These are phyloP conservation scores for Verbena officinalis DNA, from an alignment of 257 asterid species.

Conservation along the genomic window DNA sequence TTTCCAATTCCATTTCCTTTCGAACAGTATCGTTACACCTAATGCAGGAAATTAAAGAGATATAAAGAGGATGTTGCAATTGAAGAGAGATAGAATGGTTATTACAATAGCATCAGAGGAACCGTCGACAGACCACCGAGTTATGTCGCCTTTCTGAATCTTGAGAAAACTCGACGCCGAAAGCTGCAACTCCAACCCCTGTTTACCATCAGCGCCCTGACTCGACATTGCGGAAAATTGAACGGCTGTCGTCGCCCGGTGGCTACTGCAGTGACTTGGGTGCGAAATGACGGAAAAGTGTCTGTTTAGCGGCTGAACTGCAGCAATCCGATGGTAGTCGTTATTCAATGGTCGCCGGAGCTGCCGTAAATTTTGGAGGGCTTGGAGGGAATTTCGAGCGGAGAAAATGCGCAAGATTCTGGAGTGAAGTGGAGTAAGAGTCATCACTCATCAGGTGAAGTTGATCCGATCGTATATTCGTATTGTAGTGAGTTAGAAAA, in stretches of 20 bases:
- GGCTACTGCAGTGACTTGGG: constrained; percentile 22
- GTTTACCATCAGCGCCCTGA: constrained; percentile 35
- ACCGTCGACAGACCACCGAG: constrained; percentile 83
- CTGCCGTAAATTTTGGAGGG: constrained; percentile 27
- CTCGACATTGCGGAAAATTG: constrained; percentile 60
- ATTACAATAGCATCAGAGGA: constrained; percentile 91
- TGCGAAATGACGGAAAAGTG: constrained; percentile 37
- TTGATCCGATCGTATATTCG: too few species aligned
- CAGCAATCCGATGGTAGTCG: constrained; percentile 14
- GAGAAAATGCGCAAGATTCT: constrained; percentile 31
- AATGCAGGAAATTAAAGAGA: neutral
- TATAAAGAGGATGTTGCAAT: neutral
- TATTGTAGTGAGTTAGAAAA: too few species aligned
- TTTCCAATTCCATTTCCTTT: neutral
- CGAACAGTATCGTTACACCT: neutral
- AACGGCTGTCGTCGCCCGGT: constrained; percentile 29
- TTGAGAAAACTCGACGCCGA: constrained; percentile 58
- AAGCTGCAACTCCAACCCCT: constrained; percentile 45
- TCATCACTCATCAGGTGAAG: constrained; percentile 20
- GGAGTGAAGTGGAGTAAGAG: constrained; percentile 21
- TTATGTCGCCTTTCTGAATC: constrained; percentile 85
- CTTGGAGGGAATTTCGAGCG: constrained; percentile 25
- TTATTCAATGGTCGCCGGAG: constrained; percentile 4
- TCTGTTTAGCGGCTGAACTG: constrained; percentile 27
- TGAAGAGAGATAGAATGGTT: constrained; percentile 15